phyloP scores from a whole-genome alignment of 768 basidiomycete species.

The Auricularia heimuer region DNA sequence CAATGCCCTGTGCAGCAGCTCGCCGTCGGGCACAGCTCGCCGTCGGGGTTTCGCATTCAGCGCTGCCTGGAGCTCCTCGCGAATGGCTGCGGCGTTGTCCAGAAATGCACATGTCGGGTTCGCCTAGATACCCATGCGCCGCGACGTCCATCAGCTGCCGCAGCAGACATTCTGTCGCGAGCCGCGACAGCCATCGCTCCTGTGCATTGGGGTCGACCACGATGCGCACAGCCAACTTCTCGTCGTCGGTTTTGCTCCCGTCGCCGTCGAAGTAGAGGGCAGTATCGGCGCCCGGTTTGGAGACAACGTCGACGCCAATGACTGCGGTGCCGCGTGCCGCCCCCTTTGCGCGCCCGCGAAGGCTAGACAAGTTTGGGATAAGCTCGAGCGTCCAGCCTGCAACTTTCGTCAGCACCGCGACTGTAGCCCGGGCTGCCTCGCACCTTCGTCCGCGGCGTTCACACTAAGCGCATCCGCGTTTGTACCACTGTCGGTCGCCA shows the following conservation, averaged over 20 bases:
- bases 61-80: background rate
- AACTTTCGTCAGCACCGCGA: background rate
- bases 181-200: background rate
- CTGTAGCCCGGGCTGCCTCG: background rate
- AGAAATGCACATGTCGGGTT: background rate
- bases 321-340: background rate
- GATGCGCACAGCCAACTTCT: background rate
- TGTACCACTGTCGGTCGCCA: too few relatives aligned
- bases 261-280: background rate
- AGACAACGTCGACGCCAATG: background rate
- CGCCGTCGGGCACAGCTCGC: background rate
- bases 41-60: background rate
- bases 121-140: background rate
- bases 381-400: background rate
- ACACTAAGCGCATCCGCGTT: too few relatives aligned
- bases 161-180: background rate
- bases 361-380: background rate
- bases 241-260: background rate
- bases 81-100: background rate
- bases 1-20: conserved; percentile 1
- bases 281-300: background rate
- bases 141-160: background rate
- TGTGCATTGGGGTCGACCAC: background rate
- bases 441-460: background rate
- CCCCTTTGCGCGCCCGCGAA: background rate